Evolutionary conservation across 805 yeast species (phyloP).

Genomic region (Yarrowia sp.): DNA sequence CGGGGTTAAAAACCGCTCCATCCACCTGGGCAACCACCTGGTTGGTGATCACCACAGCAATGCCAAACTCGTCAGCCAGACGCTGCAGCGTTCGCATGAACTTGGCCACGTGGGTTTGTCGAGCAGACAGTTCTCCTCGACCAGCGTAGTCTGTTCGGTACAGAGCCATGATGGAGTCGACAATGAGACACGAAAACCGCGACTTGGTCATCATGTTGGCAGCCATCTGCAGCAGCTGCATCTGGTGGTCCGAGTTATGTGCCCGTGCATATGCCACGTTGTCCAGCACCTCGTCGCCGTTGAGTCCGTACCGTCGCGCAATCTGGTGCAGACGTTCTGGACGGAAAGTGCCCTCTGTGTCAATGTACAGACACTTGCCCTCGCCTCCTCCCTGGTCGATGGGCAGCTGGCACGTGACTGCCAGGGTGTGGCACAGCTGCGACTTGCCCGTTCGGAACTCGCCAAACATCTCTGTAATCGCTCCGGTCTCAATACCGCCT

Average conservation of each 20-base stretch:
- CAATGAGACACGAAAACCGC: constrained; percentile 85
- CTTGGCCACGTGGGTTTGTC: constrained; percentile 93
- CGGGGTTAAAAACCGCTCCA: constrained; percentile 86
- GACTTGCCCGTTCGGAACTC: constrained; percentile 98
- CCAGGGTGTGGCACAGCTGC: constrained; percentile 94
- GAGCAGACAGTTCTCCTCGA: constrained; percentile 92
- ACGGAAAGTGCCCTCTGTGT: constrained; percentile 96
- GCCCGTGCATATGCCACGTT: constrained; percentile 98
- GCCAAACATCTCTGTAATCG: constrained; percentile 94
- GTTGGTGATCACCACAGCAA: constrained; percentile 93
- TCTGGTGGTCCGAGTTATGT: constrained; percentile 95
- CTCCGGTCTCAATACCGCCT: constrained; percentile 97
- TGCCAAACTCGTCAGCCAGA: constrained; percentile 96
- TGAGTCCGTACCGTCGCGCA: constrained; percentile 88
- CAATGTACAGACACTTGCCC: constrained; percentile 94
- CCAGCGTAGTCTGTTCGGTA: constrained; percentile 95
- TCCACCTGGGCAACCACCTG: constrained; percentile 99
- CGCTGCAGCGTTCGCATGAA: constrained; percentile 90
- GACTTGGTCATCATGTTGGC: constrained; percentile 97
- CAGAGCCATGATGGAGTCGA: constrained; percentile 97
- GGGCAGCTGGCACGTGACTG: constrained; percentile 96
- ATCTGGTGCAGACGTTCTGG: constrained; percentile 89
- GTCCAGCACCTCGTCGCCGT: constrained; percentile 92
- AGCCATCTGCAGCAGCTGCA: constrained; percentile 83
- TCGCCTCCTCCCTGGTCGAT: constrained; percentile 98